phyloP scores from a whole-genome alignment of 2,329 filamentous ascomycete genomes.

The Aspergillus novoparasiticus region DNA sequence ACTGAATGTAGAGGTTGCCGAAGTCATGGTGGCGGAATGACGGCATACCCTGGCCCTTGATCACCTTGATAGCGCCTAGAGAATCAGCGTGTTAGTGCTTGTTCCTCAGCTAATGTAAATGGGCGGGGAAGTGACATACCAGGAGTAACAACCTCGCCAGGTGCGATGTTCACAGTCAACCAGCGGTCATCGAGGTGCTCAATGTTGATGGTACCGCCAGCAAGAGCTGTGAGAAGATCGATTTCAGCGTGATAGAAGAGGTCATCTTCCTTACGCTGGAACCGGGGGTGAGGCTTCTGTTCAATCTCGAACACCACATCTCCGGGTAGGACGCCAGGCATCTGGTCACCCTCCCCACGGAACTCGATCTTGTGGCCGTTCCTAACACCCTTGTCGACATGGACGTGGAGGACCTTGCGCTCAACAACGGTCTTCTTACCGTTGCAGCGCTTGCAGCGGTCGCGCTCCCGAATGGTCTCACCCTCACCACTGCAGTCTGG shows the following conservation, averaged over 20 bases:
- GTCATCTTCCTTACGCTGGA: conserved; percentile 95
- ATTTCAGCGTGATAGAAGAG: conserved; percentile 94
- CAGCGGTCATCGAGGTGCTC: conserved; percentile 98
- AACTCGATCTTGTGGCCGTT: conserved; percentile 97
- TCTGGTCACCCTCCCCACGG: conserved; percentile 93
- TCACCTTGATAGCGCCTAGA: conserved; percentile 84
- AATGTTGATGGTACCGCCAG: conserved; percentile 85
- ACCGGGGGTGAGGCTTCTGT: conserved; percentile 95
- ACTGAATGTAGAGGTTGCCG: conserved; percentile 96
- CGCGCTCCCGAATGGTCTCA: conserved; percentile 94
- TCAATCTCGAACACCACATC: conserved; percentile 99
- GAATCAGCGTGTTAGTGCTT: conserved; percentile 5
- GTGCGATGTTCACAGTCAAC: conserved; percentile 88
- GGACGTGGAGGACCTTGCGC: conserved; percentile 96
- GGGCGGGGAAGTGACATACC: conserved; percentile 59
- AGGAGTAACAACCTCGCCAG: conserved; percentile 91
- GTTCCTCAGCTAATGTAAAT: neutral
- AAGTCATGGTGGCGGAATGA: conserved; percentile 91
- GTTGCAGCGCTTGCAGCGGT: conserved; percentile 93
- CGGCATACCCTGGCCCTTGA: conserved; percentile 97
- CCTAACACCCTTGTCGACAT: conserved; percentile 92
- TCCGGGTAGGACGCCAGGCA: conserved; percentile 87
- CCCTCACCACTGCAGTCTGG: conserved; percentile 97
- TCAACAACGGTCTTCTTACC: conserved; percentile 99
- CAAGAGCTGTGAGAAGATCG: conserved; percentile 90